Evolutionary conservation across 129 eudicot species (phyloP), one percentile per base, ranked within the genome.

Genomic region (Rutidosis leptorrhynchoides): DNA sequence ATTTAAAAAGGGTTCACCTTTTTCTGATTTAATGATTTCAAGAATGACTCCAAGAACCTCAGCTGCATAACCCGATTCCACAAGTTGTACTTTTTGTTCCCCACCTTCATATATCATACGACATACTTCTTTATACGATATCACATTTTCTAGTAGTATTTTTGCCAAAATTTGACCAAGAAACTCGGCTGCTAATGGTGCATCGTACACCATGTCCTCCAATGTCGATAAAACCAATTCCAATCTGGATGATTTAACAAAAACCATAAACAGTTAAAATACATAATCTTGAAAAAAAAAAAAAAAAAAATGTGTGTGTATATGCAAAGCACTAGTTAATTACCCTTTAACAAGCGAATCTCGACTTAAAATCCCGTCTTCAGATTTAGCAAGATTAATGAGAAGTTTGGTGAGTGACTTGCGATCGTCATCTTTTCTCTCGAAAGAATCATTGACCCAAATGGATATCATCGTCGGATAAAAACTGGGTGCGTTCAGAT

Each of bases 391-490:
- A 51, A 94, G 95, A 64, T 75, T 81, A 42, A 89, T 60, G 33
- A 94, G 86, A 62, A 94, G 97, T 75, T 75, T 89, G 11, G 85
- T 69, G 33, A 94, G 74, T 11, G 87, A 79, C 20, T 86, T 87
- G 74, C 97, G 83, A 53, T 94, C 96, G 74, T 72, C 72, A 54
- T 89, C 97, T 71, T 87, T 94, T 81, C 99, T 84, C 83, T 94
- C 99, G 11, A 94, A 94, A 20, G 99, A 94, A 75, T 94, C 97
- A 32, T 67, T 76, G 66, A 94, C 80, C 99, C 99, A 94, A 28
- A 84, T 69, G 6, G 95, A 84, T 74, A 94, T 83, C 92, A 94
- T 83, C 1, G 85, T 66, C 9, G 99, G 88, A 79, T 89, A 81
- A 67, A 89, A 87, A 76, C 87, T 73, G 11, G 97, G 93, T 19